phyloP scores from a whole-genome alignment of 495 filamentous ascomycete genomes.

The Xylaria cubensis region DNA sequence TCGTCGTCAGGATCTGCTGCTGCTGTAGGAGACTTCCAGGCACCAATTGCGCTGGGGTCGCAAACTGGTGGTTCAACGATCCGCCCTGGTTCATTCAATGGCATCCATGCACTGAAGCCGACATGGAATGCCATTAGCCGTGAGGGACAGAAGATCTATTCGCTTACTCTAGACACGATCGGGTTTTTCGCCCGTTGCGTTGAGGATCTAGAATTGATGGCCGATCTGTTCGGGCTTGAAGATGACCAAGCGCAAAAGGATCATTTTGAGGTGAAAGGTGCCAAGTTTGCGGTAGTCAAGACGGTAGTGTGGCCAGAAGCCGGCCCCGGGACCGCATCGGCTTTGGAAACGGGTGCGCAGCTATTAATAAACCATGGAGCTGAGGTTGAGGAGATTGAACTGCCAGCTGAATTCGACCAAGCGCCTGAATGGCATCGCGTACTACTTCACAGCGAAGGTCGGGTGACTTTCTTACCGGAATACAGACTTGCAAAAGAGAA shows the following conservation, averaged over 20 bases:
- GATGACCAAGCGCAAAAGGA: conserved; percentile 49
- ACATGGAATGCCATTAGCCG: conserved; percentile 62
- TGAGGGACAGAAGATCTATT: conserved; percentile 58
- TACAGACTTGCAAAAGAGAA: conserved; percentile 50
- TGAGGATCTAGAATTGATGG: conserved; percentile 57
- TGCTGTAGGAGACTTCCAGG: conserved; percentile 58
- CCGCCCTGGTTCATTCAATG: conserved; percentile 62
- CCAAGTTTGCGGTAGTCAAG: conserved; percentile 56
- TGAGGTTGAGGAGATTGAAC: conserved; percentile 53
- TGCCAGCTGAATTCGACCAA: conserved; percentile 53
- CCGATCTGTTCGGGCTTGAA: conserved; percentile 53
- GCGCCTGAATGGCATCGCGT: conserved; percentile 49
- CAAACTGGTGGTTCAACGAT: conserved; percentile 60
- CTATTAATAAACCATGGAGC: conserved; percentile 52
- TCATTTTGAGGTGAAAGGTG: conserved; percentile 45
- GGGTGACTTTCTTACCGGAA: conserved; percentile 53
- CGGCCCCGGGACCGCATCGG: conserved; percentile 52
- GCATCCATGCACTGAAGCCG: conserved; percentile 63
- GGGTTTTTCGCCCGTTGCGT: conserved; percentile 58
- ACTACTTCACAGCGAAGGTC: conserved; percentile 50
- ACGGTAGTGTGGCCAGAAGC: conserved; percentile 56
- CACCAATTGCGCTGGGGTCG: conserved; percentile 54
- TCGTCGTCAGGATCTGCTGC: conserved; percentile 61
- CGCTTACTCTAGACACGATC: conserved; percentile 58
- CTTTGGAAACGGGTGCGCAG: conserved; percentile 48